These are phyloP conservation scores for Cordyceps fumosorosea DNA, from an alignment of 2,329 filamentous ascomycete species.

Conservation along the genomic window DNA sequence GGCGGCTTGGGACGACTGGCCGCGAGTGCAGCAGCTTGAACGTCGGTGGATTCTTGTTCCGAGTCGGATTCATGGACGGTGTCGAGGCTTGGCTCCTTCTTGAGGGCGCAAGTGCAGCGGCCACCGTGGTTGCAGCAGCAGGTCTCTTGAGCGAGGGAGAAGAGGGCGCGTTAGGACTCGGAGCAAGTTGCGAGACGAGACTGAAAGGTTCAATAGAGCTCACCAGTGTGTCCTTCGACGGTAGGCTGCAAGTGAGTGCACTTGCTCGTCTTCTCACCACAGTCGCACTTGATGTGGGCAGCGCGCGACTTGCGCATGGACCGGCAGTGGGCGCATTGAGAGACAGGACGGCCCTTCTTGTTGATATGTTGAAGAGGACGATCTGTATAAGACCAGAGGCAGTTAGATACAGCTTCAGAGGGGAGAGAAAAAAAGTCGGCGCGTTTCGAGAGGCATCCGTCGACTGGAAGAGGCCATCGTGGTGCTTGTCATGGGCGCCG, in stretches of 20 bases:
- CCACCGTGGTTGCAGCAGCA: slow-evolving; percentile 66
- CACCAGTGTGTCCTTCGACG: slow-evolving; percentile 53
- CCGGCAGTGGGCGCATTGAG: slow-evolving; percentile 96
- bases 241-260: slow-evolving; percentile 54
- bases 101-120: slow-evolving; percentile 57
- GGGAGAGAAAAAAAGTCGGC: not conserved
- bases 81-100: slow-evolving; percentile 55
- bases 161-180: slow-evolving; percentile 13
- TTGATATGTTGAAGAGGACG: slow-evolving; percentile 90
- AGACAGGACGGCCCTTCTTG: slow-evolving; percentile 94
- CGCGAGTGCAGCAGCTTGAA: slow-evolving; percentile 22
- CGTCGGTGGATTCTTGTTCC: slow-evolving; percentile 36
- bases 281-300: slow-evolving; percentile 94
- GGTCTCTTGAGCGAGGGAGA: slow-evolving; percentile 40
- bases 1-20: slow-evolving; percentile 34
- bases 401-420: not conserved
- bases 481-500: not conserved
- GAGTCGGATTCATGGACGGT: slow-evolving; percentile 59
- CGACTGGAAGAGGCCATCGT: not conserved
- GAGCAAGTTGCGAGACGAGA: not conserved
- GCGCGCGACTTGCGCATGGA: slow-evolving; percentile 92
- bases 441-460: not conserved
- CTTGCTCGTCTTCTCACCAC: slow-evolving; percentile 81
- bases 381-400: slow-evolving; percentile 46
- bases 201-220: slow-evolving; percentile 23